Evolutionary conservation across 306 rosid species (phyloP), one percentile per base, ranked within the genome.

Genomic region (Vigna nakashimae): DNA sequence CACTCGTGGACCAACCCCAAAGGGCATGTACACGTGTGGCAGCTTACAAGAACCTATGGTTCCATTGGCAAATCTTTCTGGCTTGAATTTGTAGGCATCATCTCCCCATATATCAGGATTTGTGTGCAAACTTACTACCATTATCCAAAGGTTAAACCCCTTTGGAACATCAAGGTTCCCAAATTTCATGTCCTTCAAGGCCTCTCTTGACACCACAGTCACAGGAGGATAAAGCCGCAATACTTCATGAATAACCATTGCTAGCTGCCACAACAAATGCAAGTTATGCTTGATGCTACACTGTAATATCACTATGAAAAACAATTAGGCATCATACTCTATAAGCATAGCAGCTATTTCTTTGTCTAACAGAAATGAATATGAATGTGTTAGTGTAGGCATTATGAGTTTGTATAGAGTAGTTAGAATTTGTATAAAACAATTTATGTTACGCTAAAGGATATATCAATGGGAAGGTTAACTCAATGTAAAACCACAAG

Each of bases 61-160:
- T 42, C 86, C 83, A 50, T 83, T 83, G 10, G 77, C 68, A 78
- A 83, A 83, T 64, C 83, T 83, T n/a, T 83, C 73, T 59, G 80
- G 77, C 15, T 78, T 78, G 80, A 83, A 83, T 24, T 38, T 22
- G 69, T 73, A 28, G 9, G 83, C 80, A 67, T 78, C 86, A 12
- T 8, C 26, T 30, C 86, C 86, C 86, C 83, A 83, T 0, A 45
- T 40, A 2, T 58, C 80, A 13, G 77, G 77, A 78, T 78, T 36
- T 36, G 80, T 83, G 57, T 83, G 77, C 63, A 45, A 59, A 38
- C 55, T 66, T 46, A 50, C 3, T 36, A 51, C 24, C 77, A 67
- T 3, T 12, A 51, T 43, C 83, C 86, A 83, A 59, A 78, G 18
- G 16, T 50, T 62, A n/a, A 62, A 55, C 18, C 80, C 86, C 55